Evolutionary conservation across 805 yeast genomes (phyloP), one percentile per base, ranked within the genome.

Genomic region (Tetrapisispora fleetii): DNA sequence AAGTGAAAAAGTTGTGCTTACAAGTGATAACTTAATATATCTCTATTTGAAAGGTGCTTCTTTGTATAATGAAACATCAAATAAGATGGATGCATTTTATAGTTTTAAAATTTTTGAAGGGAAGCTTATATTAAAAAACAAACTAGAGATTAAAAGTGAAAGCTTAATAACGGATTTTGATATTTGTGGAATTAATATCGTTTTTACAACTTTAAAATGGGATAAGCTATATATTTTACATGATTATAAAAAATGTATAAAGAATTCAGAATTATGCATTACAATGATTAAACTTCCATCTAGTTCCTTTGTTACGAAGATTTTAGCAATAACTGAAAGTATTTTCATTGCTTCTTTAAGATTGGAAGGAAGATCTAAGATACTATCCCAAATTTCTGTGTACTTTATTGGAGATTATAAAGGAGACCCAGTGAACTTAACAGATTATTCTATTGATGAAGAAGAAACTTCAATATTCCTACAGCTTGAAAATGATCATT

Each of bases 131-230:
- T 18, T 50, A 8, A 21, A 47, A 1, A 36, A 47, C 1, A 50
- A 45, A 32, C 40, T 49, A 11, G 33, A 46, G 16, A 49, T 54
- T 21, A 19, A 50, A 16, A 52, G 53, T 21, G 51, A 44, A 16
- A 51, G 54, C n/a, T n/a, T 40, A 21, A 38, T 52, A 1, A 45
- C 38, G 36, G 52, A 51, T 17, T 57, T 57, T 46, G 48, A 48
- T 30, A 32, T 58, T 7, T 51, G 48, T 37, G 54, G 49, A 18
- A 50, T 51, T 39, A 50, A 52, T 28, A 47, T 57, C 17, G 40
- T 54, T 14, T 43, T 54, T 13, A 46, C 51, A 14, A 48, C 45
- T 7, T 41, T 43, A n/a, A 35, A 46, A 17, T 44, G 48, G 39
- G 50, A 50, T 17, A 47, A 39, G 9, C n/a, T 55, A 3, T 55